Evolutionary conservation across 306 rosid species (phyloP).

Genomic region (Comarum palustre): DNA sequence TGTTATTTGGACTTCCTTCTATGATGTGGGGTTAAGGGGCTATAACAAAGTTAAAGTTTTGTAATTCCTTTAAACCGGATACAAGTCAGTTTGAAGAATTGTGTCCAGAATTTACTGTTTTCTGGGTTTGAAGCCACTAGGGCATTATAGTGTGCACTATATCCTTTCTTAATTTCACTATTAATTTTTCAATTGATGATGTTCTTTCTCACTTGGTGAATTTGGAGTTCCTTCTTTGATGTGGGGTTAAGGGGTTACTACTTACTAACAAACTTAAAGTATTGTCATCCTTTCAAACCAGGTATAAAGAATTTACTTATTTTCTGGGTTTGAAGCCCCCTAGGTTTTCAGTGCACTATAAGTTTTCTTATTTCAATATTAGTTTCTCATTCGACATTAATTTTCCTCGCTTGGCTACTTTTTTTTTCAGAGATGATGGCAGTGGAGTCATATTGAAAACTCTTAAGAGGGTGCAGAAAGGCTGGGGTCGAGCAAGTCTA

Average conservation of each 20-base stretch:
- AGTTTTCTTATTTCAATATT: background rate
- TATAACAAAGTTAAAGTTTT: background rate
- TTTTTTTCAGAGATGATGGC: slow-evolving; percentile 66
- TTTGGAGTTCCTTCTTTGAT: background rate
- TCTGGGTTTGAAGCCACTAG: slow-evolving; percentile 1
- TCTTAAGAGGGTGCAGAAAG: slow-evolving; percentile 70
- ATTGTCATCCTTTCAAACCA: background rate
- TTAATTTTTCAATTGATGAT: slow-evolving; percentile 13
- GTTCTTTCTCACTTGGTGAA: slow-evolving; percentile 12
- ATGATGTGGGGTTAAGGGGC: background rate
- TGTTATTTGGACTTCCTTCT: background rate
- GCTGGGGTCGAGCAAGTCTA: slow-evolving; percentile 77
- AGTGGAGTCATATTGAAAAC: slow-evolving; percentile 61
- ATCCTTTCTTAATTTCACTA: slow-evolving; percentile 1
- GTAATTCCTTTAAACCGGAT: background rate
- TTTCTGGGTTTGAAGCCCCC: slow-evolving; percentile 3
- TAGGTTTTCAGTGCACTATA: background rate
- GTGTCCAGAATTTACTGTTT: background rate
- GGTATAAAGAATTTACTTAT: too few species aligned
- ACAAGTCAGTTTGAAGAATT: background rate
- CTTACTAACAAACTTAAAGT: background rate
- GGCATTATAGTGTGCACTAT: background rate
- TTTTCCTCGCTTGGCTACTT: slow-evolving; percentile 15
- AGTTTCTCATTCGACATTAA: slow-evolving; percentile 15
- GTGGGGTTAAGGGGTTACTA: background rate